Base-by-base conservation (phyloP, 768 basidiomycete genomes). In the Cyclocybe cylindracea region DNA sequence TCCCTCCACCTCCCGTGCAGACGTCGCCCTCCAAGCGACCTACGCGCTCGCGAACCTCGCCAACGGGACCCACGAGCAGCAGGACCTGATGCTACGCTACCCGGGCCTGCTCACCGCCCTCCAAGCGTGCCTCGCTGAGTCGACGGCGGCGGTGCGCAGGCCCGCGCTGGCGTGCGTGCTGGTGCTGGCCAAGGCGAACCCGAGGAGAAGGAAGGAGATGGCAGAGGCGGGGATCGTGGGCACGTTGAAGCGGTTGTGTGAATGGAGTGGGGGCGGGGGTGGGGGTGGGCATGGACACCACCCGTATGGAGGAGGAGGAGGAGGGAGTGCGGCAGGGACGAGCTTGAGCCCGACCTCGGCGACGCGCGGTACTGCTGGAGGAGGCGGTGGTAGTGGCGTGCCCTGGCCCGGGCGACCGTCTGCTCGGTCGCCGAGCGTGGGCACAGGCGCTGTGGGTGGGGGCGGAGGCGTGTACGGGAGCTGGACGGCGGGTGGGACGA, bases 21-120 rank as follows among this genome's bases (percentile, higher is more conserved):
- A 58, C 35, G 51, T 59, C 41, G 42, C 56, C 14, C 43, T 54
- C 10, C 60, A 78, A 63, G 84, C 86, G 0, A 77, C 85, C 0
- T 82, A 73, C 60, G 68, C 82, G 2, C 76, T 91, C 0, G 85
- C 85, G 0, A 91, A 91, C 64, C 71, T 92, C 10, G 76, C 83
- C 34, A 89, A 90, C 62, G 84, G 84, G 35, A 65, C 71, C 2
- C 63, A 74, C 0, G 64, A 69, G 11, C 76, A 80, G 39, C 85
- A 85, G 50, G 70, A 72, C 37, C 65, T 71, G 18, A 78, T 91
- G 33, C 69, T 85, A n/a, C 60, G 70, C 0, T 75, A 83, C 50
- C 70, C 78, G 0, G 68, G 70, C 5, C 70, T 91, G 5, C 77
- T 91, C 3, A 61, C 64, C 9, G 73, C 80, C 1, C 68, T 91